Evolutionary conservation across 208 protist genomes (phyloP).

Genomic region (Crithidia sp.): DNA sequence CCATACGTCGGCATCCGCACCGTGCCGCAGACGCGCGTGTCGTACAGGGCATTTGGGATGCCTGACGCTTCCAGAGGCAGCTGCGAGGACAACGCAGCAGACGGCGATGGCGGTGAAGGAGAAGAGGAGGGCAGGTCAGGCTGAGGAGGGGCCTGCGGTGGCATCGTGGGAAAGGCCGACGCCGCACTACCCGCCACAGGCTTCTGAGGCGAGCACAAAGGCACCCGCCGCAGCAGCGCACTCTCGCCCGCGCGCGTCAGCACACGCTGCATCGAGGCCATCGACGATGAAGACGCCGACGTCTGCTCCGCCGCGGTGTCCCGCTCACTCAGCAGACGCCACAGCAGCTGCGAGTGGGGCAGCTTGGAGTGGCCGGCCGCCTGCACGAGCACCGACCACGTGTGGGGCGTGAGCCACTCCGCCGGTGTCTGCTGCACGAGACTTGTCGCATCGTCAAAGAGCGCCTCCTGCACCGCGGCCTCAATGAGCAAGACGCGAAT

Average conservation of each 20-base stretch:
- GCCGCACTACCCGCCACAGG: not conserved
- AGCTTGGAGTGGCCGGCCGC: slow-evolving; percentile 62
- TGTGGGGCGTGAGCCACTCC: slow-evolving; percentile 54
- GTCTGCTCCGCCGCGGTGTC: not conserved
- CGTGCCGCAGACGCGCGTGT: slow-evolving; percentile 13
- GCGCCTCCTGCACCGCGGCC: slow-evolving; percentile 42
- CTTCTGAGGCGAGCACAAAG: not conserved
- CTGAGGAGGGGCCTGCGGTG: not conserved
- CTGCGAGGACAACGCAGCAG: not conserved
- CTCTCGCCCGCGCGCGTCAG: slow-evolving; percentile 36
- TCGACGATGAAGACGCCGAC: not conserved
- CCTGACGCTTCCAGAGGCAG: not conserved
- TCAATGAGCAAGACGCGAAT: slow-evolving; percentile 61
- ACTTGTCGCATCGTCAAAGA: slow-evolving; percentile 52
- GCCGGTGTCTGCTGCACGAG: slow-evolving; percentile 50
- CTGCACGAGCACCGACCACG: slow-evolving; percentile 58
- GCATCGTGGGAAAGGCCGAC: not conserved
- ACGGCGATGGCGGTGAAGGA: not conserved
- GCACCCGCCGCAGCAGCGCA: slow-evolving; percentile 26
- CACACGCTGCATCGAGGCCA: slow-evolving; percentile 1
- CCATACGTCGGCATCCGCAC: not conserved
- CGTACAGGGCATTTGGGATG: not conserved
- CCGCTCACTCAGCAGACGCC: slow-evolving; percentile 42
- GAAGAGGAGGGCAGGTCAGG: not conserved
- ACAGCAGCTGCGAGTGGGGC: slow-evolving; percentile 67